phyloP scores from a whole-genome alignment of 164 flowering plant genomes.

The Liriodendron chinense region DNA sequence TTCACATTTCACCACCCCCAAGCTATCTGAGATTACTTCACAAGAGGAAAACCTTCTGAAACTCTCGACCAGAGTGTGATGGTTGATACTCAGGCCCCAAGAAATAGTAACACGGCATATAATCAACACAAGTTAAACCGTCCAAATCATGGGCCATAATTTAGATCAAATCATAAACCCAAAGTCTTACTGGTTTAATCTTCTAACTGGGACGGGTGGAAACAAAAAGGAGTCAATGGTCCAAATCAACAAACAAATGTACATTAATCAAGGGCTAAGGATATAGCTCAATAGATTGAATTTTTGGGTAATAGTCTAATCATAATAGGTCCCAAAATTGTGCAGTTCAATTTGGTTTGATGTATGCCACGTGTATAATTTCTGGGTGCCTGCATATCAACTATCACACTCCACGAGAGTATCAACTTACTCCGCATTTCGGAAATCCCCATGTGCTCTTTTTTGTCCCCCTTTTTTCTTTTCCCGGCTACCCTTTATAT shows the following conservation, averaged over 20 bases:
- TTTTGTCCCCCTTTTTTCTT: neutral
- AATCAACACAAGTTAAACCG: neutral
- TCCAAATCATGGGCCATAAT: neutral
- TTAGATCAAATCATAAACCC: neutral
- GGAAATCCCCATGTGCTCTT: neutral
- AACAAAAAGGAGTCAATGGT: neutral
- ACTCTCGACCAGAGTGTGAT: constrained; percentile 11
- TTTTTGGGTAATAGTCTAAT: neutral
- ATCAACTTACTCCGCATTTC: neutral
- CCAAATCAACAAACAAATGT: neutral
- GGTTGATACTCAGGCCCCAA: neutral
- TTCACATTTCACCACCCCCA: constrained; percentile 26
- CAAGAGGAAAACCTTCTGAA: constrained; percentile 1
- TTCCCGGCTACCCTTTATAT: constrained; percentile 11
- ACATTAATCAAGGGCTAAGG: neutral
- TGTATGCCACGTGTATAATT: neutral
- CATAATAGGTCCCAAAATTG: too few species aligned
- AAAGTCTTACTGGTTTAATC: too few species aligned
- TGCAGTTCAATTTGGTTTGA: neutral
- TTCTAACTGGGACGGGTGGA: neutral
- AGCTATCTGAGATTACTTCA: neutral
- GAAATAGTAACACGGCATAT: too few species aligned
- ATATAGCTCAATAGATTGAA: neutral
- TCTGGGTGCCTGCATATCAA: neutral
- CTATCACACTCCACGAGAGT: neutral